Evolutionary conservation across 768 basidiomycete species (phyloP), one percentile per base, ranked within the genome.

Genomic region (Lentinula guzmanii): DNA sequence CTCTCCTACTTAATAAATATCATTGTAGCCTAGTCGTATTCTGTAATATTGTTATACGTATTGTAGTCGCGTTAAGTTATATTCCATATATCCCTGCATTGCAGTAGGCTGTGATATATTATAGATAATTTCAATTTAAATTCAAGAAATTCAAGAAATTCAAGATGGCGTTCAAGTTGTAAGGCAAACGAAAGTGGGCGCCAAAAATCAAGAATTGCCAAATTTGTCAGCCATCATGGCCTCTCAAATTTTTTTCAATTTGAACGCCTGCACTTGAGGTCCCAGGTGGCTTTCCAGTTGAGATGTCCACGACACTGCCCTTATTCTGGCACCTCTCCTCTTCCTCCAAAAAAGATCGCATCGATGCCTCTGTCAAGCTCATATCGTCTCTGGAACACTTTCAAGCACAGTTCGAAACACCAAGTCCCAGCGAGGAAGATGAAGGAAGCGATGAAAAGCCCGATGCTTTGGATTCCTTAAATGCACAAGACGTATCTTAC

Each of bases 241-340:
- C 13, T 33, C 34, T 16, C 51, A 16, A 35, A 52, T 35, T 9
- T 52, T 52, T 52, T 52, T 21, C n/a, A 8, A 21, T 52, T 52
- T 52, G 34, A 21, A 11, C 51, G 15, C 33, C 5, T 39, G 28
- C 5, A 8, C 13, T 39, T 39, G 37, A 39, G 37, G 13, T 39
- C 37, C 37, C 50, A 50, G 60, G 10, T 41, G 37, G 50, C 35
- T 50, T 45, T 16, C 51, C 8, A 33, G 28, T 59, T 46, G 63
- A 68, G 64, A 91, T 93, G 86, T 84, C 90, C 41, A 94, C 93
- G 54, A 95, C 93, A 37, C 84, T 98, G 60, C 90, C 93, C 13
- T 82, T 97, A 37, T 98, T 95, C 81, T 97, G 95, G 95, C 80
- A 94, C 72, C 79, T 98, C 58, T 95, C 95, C 15, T 92, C 91